A percentile compares a stretch with the other conserved stretches of the same genome.
Evolutionary conservation across 2,329 filamentous ascomycete species (phyloP).

Genomic region (Cladosporium austrohemisphaericum): DNA sequence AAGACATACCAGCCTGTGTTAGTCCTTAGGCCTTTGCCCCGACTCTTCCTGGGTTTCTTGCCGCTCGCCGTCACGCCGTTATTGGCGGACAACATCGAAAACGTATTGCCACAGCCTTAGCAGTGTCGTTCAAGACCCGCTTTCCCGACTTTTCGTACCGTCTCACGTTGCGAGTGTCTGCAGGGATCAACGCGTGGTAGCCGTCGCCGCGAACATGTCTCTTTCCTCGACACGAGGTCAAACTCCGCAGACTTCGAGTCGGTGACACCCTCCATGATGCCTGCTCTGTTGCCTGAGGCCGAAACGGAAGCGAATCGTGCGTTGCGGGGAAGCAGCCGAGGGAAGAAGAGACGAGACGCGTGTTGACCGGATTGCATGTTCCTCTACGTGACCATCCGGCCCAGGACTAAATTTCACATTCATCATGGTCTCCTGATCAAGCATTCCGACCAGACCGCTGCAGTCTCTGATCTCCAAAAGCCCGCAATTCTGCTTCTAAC

Average conservation of each 20-base stretch:
- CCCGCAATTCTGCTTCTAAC: too few relatives aligned
- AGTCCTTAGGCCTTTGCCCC: slow-evolving; percentile 28
- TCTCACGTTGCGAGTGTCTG: background rate
- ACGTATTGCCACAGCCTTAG: background rate
- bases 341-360: background rate
- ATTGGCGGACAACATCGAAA: slow-evolving; percentile 3
- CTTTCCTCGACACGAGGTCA: slow-evolving; percentile 7
- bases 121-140: background rate
- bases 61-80: slow-evolving; percentile 1
- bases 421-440: too few relatives aligned
- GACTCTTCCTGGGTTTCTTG: slow-evolving; percentile 27
- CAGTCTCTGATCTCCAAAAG: too few relatives aligned
- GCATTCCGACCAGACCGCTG: too few relatives aligned
- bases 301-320: background rate
- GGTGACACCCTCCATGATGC: too few relatives aligned
- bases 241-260: background rate
- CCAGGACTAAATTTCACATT: too few relatives aligned
- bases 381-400: too few relatives aligned
- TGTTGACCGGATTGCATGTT: too few relatives aligned
- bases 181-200: background rate
- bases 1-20: slow-evolving; percentile 22
- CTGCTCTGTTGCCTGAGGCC: background rate
- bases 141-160: background rate
- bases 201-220: background rate
- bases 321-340: background rate